Base-by-base conservation (phyloP, 345 rosid species). In the Salix dunnii region DNA sequence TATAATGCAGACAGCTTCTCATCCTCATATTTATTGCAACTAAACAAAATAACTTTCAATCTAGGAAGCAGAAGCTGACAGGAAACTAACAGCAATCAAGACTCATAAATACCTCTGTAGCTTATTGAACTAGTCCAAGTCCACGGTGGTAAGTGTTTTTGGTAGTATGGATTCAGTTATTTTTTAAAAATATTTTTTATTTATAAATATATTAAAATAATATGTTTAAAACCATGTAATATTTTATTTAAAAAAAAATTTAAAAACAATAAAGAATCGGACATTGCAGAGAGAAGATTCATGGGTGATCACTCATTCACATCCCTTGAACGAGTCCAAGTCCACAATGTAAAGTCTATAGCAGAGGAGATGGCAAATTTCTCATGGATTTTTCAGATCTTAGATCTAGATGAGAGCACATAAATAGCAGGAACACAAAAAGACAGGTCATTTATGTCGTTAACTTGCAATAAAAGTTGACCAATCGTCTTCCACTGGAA, bases 21-120 rank as follows among this genome's bases (percentile, higher is more conserved):
- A 33, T 33, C 36, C 36, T 4, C 36, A 33, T 33, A 33, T 33
- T 33, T 33, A 33, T 33, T 33, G 36, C 36, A 33, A 33, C 36
- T 5, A 33, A 33, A 33, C 35, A 25, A 72, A 28, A 61, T 38
- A 43, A 28, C 70, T 74, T 55, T 51, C 58, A 58, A 55, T 25
- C 36, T 76, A 28, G 76, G 12, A 60, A 73, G 78, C 73, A 86
- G 92, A 89, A 71, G 79, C 85, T 75, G 90, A 89, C 90, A 65
- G 73, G 74, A 84, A 89, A 84, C 90, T 61, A 84, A 83, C 90
- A 58, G 82, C 88, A 80, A 82, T 87, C 83, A 83, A 84, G 76
- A 73, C 80, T 78, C 84, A 87, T 84, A 82, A 82, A 80, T 84
- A 77, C 84, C 73, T 53, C 72, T 74, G 51, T 71, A 46, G 35